Evolutionary conservation across 257 asterid genomes (phyloP), one percentile per base, ranked within the genome.

Genomic region (Plantago ovata): DNA sequence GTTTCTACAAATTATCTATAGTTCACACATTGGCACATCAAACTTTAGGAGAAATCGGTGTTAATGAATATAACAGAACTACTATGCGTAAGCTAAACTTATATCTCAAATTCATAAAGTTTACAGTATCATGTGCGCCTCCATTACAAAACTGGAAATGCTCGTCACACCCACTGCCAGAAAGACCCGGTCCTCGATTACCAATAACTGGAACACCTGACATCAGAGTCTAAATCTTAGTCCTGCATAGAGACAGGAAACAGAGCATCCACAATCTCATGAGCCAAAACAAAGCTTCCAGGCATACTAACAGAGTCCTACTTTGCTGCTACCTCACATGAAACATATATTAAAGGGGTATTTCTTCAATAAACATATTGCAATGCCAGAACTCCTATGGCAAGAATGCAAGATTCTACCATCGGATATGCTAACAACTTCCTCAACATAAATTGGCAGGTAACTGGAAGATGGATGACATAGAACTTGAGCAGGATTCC

Each of bases 41-140:
- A 45, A 24, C 58, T 56, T 8, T n/a, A 36, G 3, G 13, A 33
- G 51, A 56, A 62, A 72, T 32, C 53, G 58, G 59, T 64, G 28
- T 64, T 58, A 60, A 69, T 51, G 59, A 77, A 64, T 59, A 44
- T 39, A 44, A 54, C 36, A 3, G 38, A 68, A 44, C 62, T 38
- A 58, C 63, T 44, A 63, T 58, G 68, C 64, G 59, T 65, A 69
- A 55, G 45, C 76, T 70, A 67, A 42, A 60, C 76, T 66, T 50
- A 39, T 44, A 65, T 49, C 5, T 16, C 24, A 16, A 69, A 65
- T 67, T 69, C 63, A 13, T 33, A 38, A 53, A 42, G 56, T 53
- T 63, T 61, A 62, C 47, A 33, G 44, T 61, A 28, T 28, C 36
- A 56, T 57, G 69, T 20, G 28, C 43, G 48, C 48, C 58, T 46